A percentile compares a stretch with the other conserved stretches of the same genome.
These are phyloP conservation scores for Metschnikowia kunwiensis DNA, from an alignment of 805 yeast species.

Conservation along the genomic window DNA sequence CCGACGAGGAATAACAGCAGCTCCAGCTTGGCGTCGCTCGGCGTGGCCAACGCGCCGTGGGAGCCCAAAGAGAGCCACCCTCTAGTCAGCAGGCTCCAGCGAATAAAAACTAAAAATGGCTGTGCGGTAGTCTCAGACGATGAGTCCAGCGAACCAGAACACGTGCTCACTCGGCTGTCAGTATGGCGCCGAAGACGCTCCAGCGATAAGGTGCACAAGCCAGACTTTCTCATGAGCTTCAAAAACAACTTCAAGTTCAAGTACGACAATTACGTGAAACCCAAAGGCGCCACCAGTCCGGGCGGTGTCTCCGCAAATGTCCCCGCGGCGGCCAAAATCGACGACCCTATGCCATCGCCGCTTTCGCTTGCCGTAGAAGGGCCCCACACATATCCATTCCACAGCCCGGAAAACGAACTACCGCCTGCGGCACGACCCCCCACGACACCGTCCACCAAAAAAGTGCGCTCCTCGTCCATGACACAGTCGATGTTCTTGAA, in stretches of 20 bases:
- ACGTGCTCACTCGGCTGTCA: slow-evolving; percentile 6
- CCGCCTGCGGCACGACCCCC: slow-evolving; percentile 7
- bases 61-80: slow-evolving; percentile 3
- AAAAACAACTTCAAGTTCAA: slow-evolving; percentile 20
- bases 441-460: slow-evolving; percentile 11
- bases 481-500: slow-evolving; percentile 29
- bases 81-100: background rate
- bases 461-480: slow-evolving; percentile 18
- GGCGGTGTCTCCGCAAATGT: background rate
- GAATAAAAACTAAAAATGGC: slow-evolving; percentile 11
- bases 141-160: slow-evolving; percentile 32
- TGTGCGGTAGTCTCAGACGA: slow-evolving; percentile 35
- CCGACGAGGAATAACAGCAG: slow-evolving; percentile 35
- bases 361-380: slow-evolving; percentile 18
- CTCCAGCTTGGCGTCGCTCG: slow-evolving; percentile 22
- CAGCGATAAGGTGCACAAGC: slow-evolving; percentile 17
- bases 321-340: slow-evolving; percentile 3
- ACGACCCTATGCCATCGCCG: slow-evolving; percentile 27
- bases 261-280: slow-evolving; percentile 12
- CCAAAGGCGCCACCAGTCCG: slow-evolving; percentile 2
- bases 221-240: slow-evolving; percentile 13
- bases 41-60: slow-evolving; percentile 13
- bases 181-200: slow-evolving; percentile 17
- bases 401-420: slow-evolving; percentile 5
- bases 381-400: background rate